Evolutionary conservation across 2,329 filamentous ascomycete species (phyloP).

Genomic region (Truncatella angustata): DNA sequence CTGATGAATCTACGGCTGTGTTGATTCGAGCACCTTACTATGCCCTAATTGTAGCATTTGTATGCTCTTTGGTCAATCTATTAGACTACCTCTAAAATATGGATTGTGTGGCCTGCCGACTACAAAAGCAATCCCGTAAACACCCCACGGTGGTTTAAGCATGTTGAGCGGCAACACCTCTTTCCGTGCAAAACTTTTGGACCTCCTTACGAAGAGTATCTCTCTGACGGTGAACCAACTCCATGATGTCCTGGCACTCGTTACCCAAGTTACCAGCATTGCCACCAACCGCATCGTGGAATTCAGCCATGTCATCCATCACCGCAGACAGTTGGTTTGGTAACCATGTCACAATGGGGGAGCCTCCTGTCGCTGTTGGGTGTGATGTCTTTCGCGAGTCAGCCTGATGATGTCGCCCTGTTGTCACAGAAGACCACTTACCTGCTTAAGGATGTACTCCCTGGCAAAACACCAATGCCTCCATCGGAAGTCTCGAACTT

Average conservation of each 20-base stretch:
- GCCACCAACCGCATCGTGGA: conserved; percentile 48
- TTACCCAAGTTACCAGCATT: conserved; percentile 41
- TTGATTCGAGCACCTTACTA: too few species aligned
- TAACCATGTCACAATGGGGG: conserved; percentile 80
- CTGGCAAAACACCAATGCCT: conserved; percentile 83
- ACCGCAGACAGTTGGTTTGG: conserved; percentile 79
- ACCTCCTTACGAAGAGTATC: conserved; percentile 71
- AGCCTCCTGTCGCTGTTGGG: conserved; percentile 76
- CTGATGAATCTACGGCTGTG: too few species aligned
- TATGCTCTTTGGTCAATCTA: too few species aligned
- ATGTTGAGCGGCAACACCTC: conserved; percentile 36
- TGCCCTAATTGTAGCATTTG: too few species aligned
- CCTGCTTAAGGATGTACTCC: conserved; percentile 77
- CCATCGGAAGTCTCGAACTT: conserved; percentile 80
- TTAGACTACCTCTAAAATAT: too few species aligned
- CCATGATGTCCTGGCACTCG: conserved; percentile 62
- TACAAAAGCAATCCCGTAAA: too few species aligned
- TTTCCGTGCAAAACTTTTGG: conserved; percentile 68
- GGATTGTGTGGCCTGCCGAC: too few species aligned
- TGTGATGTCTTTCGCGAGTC: conserved; percentile 50
- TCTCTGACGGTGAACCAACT: conserved; percentile 60
- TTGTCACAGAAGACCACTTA: not conserved
- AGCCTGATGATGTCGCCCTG: too few species aligned
- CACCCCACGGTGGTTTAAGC: too few species aligned
- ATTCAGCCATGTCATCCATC: conserved; percentile 64